These are phyloP conservation scores for Rosa persica DNA, from an alignment of 306 rosid genomes.

Conservation along the genomic window DNA sequence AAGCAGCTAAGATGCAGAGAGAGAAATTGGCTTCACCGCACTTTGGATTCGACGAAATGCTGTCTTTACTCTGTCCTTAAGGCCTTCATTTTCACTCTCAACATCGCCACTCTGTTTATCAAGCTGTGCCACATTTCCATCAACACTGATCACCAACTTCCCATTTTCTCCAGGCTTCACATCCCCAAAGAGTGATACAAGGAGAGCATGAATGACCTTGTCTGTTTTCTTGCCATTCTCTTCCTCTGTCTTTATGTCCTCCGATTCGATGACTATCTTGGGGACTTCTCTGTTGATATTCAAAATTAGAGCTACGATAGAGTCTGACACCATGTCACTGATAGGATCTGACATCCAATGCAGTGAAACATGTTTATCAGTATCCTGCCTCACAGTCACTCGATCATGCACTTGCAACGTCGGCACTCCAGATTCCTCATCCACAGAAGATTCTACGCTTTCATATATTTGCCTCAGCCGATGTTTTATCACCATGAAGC, in stretches of 20 bases:
- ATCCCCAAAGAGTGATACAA: constrained; percentile 79
- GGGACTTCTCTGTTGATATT: constrained; percentile 75
- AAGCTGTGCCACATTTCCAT: constrained; percentile 73
- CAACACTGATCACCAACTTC: constrained; percentile 69
- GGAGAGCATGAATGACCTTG: constrained; percentile 71
- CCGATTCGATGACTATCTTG: constrained; percentile 68
- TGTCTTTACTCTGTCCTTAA: constrained; percentile 75
- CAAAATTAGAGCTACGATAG: constrained; percentile 72
- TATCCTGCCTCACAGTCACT: constrained; percentile 72
- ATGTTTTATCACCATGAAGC: constrained; percentile 59
- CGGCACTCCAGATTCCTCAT: constrained; percentile 75
- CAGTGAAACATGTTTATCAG: constrained; percentile 79
- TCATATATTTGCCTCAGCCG: constrained; percentile 79
- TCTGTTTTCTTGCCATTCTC: constrained; percentile 68
- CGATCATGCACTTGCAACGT: constrained; percentile 69
- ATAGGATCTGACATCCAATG: constrained; percentile 94
- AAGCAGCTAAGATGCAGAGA: constrained; percentile 43
- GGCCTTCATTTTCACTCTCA: constrained; percentile 85
- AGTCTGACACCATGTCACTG: constrained; percentile 89
- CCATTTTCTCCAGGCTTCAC: constrained; percentile 80
- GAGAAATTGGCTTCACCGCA: constrained; percentile 84
- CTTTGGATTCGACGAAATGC: constrained; percentile 72
- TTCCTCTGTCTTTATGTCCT: constrained; percentile 63
- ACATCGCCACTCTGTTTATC: constrained; percentile 81
- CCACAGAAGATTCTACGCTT: constrained; percentile 70